These are phyloP conservation scores for Mycena crocata DNA, from an alignment of 768 basidiomycete species.

Conservation along the genomic window DNA sequence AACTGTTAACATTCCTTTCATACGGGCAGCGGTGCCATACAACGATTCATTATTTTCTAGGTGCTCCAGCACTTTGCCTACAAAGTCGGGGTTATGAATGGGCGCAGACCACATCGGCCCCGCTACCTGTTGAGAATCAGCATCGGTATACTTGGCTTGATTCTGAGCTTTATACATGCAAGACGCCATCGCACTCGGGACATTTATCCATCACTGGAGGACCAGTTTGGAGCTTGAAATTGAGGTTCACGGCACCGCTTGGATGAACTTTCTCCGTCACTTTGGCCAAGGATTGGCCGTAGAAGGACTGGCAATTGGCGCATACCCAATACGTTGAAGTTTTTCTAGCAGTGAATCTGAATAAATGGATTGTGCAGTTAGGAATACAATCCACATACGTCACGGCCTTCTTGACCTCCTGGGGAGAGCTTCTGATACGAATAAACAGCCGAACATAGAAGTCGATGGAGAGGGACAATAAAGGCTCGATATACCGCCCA, in stretches of 20 bases:
- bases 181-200: conserved; percentile 79
- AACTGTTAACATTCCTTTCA: conserved; percentile 96
- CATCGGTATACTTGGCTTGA: not conserved
- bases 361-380: conserved; percentile 4
- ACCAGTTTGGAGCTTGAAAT: conserved; percentile 79
- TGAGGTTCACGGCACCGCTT: conserved; percentile 67
- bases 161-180: conserved; percentile 69
- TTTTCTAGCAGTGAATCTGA: conserved; percentile 66
- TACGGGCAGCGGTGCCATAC: conserved; percentile 85
- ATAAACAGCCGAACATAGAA: conserved; percentile 97
- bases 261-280: conserved; percentile 69
- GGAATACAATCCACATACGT: conserved; percentile 62
- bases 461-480: conserved; percentile 93
- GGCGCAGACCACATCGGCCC: conserved; percentile 98
- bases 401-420: conserved; percentile 86
- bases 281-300: conserved; percentile 88
- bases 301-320: conserved; percentile 81
- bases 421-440: conserved; percentile 75
- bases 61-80: conserved; percentile 79
- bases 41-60: conserved; percentile 68
- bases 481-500: conserved; percentile 90
- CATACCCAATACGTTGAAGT: conserved; percentile 90
- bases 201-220: conserved; percentile 78
- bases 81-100: conserved; percentile 82
- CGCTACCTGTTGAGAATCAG: conserved; percentile 66